Evolutionary conservation across 2,329 filamentous ascomycete species (phyloP), one percentile per base, ranked within the genome.

Genomic region (Diaporthe capsici): DNA sequence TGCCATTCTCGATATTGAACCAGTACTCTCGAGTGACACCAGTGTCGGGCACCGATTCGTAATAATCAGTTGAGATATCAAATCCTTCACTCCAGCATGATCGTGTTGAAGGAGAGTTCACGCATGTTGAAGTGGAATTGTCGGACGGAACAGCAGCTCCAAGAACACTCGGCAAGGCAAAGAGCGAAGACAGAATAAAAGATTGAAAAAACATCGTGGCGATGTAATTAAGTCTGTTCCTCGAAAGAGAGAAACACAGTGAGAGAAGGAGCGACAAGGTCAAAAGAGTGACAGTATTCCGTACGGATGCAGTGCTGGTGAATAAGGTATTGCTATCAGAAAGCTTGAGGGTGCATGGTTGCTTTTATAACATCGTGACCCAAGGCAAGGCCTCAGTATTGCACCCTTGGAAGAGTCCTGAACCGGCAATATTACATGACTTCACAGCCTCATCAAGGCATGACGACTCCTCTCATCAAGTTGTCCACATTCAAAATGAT

Each of bases 1-100:
- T 83, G 44, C 81, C 81, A 25, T 84, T 80, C 7, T 76, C 78
- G 12, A 84, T 76, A 10, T 81, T 81, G 25, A 83, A 78, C 79
- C 81, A 82, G 73, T 84, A 85, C 77, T 88, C 86, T 34, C 83
- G 80, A 37, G 83, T 86, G 3, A 85, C 84, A 47, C 85, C 84
- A 22, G 85, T 86, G 63, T 85, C 80, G 1, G 84, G 84, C 9
- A 80, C 80, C 12, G 79, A 78, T 9, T 78, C 79, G 22, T 77
- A 80, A 77, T 84, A 85, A 71, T 86, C 83, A 0, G 84, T 85
- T 39, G 83, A 81, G 44, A 86, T 81, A 53, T 83, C 84, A 73
- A 83, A 86, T 63, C 60, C 60, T 22, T 86, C 82, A 58, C 85
- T 86, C 86, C 85, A 84, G 57, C 81, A 78, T 28, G 72, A 77